phyloP scores from a whole-genome alignment of 495 filamentous ascomycete species.

The Glonium stellatum region DNA sequence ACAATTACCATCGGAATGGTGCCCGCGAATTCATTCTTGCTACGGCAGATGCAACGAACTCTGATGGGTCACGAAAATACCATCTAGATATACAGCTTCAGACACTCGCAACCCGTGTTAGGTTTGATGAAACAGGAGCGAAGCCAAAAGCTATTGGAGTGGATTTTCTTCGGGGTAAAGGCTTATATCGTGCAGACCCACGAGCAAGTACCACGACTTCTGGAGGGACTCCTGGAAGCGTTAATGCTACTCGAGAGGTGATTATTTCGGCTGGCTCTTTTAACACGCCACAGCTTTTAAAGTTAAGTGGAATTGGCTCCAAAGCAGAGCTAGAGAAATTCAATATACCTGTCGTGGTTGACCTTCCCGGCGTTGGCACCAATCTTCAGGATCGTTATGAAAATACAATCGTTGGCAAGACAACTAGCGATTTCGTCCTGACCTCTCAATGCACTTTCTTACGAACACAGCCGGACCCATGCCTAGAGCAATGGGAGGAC shows the following conservation, averaged over 20 bases:
- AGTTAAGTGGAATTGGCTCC: slow-evolving; percentile 57
- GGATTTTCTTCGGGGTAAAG: slow-evolving; percentile 53
- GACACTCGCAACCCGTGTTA: slow-evolving; percentile 54
- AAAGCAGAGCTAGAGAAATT: slow-evolving; percentile 40
- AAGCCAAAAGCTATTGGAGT: slow-evolving; percentile 54
- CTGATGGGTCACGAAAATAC: slow-evolving; percentile 37
- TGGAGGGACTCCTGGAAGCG: slow-evolving; percentile 41
- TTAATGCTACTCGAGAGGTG: slow-evolving; percentile 51
- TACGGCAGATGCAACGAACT: slow-evolving; percentile 34
- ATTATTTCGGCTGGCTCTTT: slow-evolving; percentile 56
- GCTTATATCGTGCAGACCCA: slow-evolving; percentile 55
- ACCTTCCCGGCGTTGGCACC: slow-evolving; percentile 56
- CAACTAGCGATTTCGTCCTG: slow-evolving; percentile 36
- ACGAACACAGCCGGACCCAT: slow-evolving; percentile 40
- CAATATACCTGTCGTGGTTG: slow-evolving; percentile 45
- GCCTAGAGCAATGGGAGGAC: slow-evolving; percentile 43
- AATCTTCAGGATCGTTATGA: slow-evolving; percentile 64
- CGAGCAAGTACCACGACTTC: slow-evolving; percentile 20
- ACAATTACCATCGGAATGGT: slow-evolving; percentile 44
- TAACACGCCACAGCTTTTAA: slow-evolving; percentile 58
- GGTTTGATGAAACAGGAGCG: slow-evolving; percentile 42
- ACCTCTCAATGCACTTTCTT: slow-evolving; percentile 46
- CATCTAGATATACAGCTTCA: slow-evolving; percentile 53
- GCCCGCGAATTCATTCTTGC: slow-evolving; percentile 49
- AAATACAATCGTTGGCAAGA: slow-evolving; percentile 42